Conservation (phyloP, 2,329 filamentous ascomycete species). For the Colletotrichum camelliae region DNA sequence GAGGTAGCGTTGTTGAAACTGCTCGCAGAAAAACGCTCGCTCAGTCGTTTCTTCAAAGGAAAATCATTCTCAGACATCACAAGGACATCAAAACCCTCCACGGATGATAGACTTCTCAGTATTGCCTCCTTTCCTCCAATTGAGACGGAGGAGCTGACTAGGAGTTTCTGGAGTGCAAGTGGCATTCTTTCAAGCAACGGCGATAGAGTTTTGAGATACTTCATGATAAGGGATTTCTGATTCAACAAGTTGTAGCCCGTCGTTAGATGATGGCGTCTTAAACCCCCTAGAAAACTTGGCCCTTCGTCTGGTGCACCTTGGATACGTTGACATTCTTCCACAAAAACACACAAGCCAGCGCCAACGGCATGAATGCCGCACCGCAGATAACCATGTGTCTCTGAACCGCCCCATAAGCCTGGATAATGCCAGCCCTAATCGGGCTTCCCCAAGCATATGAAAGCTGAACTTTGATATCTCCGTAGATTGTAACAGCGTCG, state of each 20-base stretch:
- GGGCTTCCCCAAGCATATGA: constrained; percentile 44
- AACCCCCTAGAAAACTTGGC: background rate
- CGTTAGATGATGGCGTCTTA: rapidly evolving
- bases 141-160: background rate
- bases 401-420: constrained; percentile 54
- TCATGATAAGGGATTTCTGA: background rate
- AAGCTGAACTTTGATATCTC: constrained; percentile 36
- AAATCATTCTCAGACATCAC: background rate
- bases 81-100: background rate
- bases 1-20: background rate
- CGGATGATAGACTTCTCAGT: background rate
- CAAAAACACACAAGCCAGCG: constrained; percentile 9
- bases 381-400: constrained; percentile 40
- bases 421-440: constrained; percentile 47
- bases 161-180: background rate
- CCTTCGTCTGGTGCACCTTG: constrained; percentile 20
- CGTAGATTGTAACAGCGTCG: constrained; percentile 45
- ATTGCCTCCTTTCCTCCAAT: background rate
- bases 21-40: background rate
- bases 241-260: background rate
- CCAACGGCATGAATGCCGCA: constrained; percentile 8
- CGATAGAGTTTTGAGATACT: background rate
- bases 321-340: constrained; percentile 13
- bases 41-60: background rate
- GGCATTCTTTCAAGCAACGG: background rate